A percentile compares a stretch with the other conserved stretches of the same genome.
These are phyloP conservation scores for Colletotrichum viniferum DNA, from an alignment of 2,329 filamentous ascomycete genomes.

Conservation along the genomic window DNA sequence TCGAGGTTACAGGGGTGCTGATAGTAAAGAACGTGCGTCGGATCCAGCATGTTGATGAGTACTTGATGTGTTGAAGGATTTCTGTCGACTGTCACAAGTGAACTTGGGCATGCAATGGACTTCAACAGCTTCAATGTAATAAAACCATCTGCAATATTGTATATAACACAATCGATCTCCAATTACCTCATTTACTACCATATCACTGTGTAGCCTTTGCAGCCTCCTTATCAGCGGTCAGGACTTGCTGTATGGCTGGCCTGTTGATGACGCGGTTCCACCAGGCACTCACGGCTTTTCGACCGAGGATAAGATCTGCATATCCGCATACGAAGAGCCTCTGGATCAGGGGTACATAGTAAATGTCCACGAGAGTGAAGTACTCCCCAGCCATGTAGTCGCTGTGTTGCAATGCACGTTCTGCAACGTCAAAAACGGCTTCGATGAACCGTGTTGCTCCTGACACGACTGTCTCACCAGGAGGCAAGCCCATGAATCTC, in stretches of 20 bases:
- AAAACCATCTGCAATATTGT: accelerated
- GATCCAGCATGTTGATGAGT: neutral
- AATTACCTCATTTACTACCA: neutral
- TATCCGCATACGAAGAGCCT: conserved; percentile 46
- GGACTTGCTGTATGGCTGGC: conserved; percentile 39
- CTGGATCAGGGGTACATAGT: conserved; percentile 49
- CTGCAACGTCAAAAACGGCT: conserved; percentile 47
- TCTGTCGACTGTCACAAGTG: neutral
- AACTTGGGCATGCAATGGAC: neutral
- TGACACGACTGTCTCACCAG: conserved; percentile 43
- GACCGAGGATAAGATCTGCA: conserved; percentile 37
- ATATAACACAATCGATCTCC: neutral
- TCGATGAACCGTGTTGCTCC: conserved; percentile 40
- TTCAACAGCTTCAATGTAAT: neutral
- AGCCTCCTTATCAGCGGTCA: conserved; percentile 39
- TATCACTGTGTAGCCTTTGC: conserved; percentile 28
- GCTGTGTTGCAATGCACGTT: conserved; percentile 39
- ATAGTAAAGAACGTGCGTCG: neutral
- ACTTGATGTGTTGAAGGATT: neutral
- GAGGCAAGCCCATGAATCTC: conserved; percentile 43
- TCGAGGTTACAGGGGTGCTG: neutral
- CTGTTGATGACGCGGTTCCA: conserved; percentile 42
- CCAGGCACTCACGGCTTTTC: conserved; percentile 42
- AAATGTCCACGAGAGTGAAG: conserved; percentile 50
- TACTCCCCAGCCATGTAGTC: conserved; percentile 49